Conservation (phyloP, 2,329 filamentous ascomycete genomes). For the Claviceps sorghi region DNA sequence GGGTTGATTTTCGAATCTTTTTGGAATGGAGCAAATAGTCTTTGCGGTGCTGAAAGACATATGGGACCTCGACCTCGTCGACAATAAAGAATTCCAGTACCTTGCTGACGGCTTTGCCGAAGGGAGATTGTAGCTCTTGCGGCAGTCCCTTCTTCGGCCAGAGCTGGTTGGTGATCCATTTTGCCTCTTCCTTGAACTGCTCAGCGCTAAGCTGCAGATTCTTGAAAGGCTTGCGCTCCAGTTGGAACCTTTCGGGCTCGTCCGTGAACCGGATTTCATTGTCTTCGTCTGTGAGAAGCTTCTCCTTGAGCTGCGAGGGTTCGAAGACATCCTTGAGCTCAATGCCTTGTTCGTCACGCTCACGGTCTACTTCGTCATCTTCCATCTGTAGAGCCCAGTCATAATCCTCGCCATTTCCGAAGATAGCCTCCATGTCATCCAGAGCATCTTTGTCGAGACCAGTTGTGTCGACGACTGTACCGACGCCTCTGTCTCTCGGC, state of each 20-base stretch:
- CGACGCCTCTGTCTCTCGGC: conserved; percentile 55
- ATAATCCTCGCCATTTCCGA: conserved; percentile 91
- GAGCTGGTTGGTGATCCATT: conserved; percentile 83
- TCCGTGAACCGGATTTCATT: conserved; percentile 79
- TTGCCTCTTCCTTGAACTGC: conserved; percentile 76
- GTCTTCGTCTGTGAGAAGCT: conserved; percentile 89
- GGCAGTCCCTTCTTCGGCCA: conserved; percentile 73
- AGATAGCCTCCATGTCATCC: conserved; percentile 92
- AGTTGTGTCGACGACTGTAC: conserved; percentile 59
- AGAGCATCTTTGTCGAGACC: conserved; percentile 84
- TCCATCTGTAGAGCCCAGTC: conserved; percentile 86
- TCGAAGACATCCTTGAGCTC: conserved; percentile 98
- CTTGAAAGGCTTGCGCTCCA: conserved; percentile 80
- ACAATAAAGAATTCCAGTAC: conserved; percentile 91
- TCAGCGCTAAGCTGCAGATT: conserved; percentile 67
- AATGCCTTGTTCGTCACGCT: conserved; percentile 67
- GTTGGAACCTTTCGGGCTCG: conserved; percentile 85
- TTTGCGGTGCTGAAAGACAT: conserved; percentile 95
- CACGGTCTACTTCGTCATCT: conserved; percentile 66
- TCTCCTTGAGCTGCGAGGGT: conserved; percentile 84
- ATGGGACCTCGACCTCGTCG: conserved; percentile 89
- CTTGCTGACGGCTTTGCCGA: conserved; percentile 77
- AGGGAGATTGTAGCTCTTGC: conserved; percentile 60
- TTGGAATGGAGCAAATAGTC: conserved; percentile 90
- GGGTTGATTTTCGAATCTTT: conserved; percentile 46